Conservation (phyloP, 768 basidiomycete species). For the Paxillus rubicundulus region DNA sequence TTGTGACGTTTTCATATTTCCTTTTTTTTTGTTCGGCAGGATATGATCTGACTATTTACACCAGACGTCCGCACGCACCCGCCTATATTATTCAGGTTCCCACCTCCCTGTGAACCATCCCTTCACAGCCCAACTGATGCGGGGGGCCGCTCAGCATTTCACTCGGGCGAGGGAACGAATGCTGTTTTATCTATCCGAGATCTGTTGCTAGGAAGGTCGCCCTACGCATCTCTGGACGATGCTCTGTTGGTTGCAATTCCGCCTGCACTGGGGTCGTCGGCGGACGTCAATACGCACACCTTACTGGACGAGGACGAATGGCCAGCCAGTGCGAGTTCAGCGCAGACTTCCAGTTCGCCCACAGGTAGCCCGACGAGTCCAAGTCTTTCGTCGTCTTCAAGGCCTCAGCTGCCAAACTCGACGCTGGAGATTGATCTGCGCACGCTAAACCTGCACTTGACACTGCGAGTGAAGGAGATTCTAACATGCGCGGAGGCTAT, state of each 20-base stretch:
- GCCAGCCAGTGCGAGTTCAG: conserved; percentile 6
- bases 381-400: not conserved
- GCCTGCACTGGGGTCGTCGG: conserved; percentile 31
- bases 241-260: conserved; percentile 41
- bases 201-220: conserved; percentile 39
- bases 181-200: conserved; percentile 27
- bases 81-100: conserved; percentile 59
- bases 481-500: conserved; percentile 70
- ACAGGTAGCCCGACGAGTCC: not conserved
- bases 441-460: conserved; percentile 62
- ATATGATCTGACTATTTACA: not conserved
- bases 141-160: not conserved
- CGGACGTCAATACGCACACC: not conserved
- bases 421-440: conserved; percentile 54
- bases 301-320: not conserved
- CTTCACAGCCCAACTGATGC: not conserved
- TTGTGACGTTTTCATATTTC: not conserved
- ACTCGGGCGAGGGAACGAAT: not conserved
- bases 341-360: not conserved
- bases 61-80: conserved; percentile 67
- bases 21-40: not conserved
- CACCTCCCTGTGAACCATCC: conserved; percentile 33
- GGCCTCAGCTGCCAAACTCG: conserved; percentile 47
- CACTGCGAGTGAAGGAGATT: conserved; percentile 59
- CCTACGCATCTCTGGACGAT: conserved; percentile 48